These are phyloP conservation scores for Kodamaea nitidulidarum DNA, from an alignment of 805 yeast genomes.

Conservation along the genomic window DNA sequence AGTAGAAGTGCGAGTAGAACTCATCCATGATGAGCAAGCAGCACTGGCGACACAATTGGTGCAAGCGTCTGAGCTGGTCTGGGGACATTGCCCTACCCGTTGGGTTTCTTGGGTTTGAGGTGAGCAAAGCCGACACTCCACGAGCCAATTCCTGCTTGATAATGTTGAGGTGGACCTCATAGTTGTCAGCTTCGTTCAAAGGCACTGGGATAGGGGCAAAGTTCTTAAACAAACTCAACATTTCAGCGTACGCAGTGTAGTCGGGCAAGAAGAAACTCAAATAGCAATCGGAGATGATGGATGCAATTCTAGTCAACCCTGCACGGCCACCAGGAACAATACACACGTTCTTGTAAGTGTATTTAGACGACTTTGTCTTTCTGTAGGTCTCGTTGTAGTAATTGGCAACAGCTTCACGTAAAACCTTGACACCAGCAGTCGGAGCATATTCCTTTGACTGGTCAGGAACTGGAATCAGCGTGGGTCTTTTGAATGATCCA, in stretches of 20 bases:
- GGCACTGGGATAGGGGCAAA: constrained; percentile 64
- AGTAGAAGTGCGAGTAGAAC: constrained; percentile 56
- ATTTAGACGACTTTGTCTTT: constrained; percentile 44
- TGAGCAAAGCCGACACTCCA: constrained; percentile 55
- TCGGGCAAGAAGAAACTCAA: constrained; percentile 59
- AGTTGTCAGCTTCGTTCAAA: constrained; percentile 52
- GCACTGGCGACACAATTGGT: constrained; percentile 48
- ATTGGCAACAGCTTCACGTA: constrained; percentile 56
- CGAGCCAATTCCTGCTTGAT: constrained; percentile 49
- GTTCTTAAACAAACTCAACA: constrained; percentile 59
- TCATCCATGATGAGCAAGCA: constrained; percentile 63
- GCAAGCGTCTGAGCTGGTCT: constrained; percentile 45
- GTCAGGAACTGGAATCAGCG: constrained; percentile 42
- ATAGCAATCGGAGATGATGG: constrained; percentile 56
- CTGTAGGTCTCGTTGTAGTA: constrained; percentile 54
- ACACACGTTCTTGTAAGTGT: constrained; percentile 58
- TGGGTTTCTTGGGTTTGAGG: constrained; percentile 62
- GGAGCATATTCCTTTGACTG: constrained; percentile 55
- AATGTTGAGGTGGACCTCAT: constrained; percentile 50
- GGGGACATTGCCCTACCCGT: constrained; percentile 53
- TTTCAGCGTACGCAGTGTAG: constrained; percentile 63
- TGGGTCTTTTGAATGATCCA: constrained; percentile 55
- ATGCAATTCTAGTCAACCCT: constrained; percentile 58
- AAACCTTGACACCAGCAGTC: constrained; percentile 51
- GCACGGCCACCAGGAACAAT: constrained; percentile 65